phyloP scores from a whole-genome alignment of 176 grass and related monocot species.

The Cymbopogon citratus region DNA sequence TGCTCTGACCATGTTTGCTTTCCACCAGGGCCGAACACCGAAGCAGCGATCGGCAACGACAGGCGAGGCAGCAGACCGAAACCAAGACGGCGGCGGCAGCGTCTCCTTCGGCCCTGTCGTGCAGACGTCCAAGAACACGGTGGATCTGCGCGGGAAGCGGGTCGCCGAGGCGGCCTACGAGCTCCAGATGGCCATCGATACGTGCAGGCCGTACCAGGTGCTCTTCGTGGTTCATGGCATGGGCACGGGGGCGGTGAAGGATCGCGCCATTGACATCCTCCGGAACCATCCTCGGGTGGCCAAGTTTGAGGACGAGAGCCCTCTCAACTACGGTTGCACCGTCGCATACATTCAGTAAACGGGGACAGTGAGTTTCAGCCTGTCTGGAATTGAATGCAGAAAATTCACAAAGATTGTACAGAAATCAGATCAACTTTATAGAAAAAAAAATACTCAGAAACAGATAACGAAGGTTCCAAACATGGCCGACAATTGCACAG shows the following conservation, averaged over 20 bases:
- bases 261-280: constrained; percentile 30
- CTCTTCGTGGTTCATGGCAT: constrained; percentile 59
- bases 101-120: constrained; percentile 48
- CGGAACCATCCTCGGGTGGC: constrained; percentile 59
- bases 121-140: constrained; percentile 65
- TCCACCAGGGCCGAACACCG: neutral
- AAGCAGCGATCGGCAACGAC: constrained; percentile 12
- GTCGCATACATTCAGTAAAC: constrained; percentile 58
- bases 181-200: constrained; percentile 51
- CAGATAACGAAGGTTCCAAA: neutral
- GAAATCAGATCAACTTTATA: neutral
- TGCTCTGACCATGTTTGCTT: neutral
- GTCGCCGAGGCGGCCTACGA: constrained; percentile 44
- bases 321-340: constrained; percentile 63
- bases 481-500: neutral
- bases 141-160: constrained; percentile 52
- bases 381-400: neutral
- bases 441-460: neutral
- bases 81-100: neutral
- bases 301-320: constrained; percentile 64
- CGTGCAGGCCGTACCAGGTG: constrained; percentile 42
- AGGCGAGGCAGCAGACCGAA: neutral
- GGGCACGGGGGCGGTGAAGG: constrained; percentile 63
- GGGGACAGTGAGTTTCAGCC: neutral
- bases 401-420: neutral